These are phyloP conservation scores for Gyromitra esculenta DNA, from an alignment of 2,329 filamentous ascomycete species.

Conservation along the genomic window DNA sequence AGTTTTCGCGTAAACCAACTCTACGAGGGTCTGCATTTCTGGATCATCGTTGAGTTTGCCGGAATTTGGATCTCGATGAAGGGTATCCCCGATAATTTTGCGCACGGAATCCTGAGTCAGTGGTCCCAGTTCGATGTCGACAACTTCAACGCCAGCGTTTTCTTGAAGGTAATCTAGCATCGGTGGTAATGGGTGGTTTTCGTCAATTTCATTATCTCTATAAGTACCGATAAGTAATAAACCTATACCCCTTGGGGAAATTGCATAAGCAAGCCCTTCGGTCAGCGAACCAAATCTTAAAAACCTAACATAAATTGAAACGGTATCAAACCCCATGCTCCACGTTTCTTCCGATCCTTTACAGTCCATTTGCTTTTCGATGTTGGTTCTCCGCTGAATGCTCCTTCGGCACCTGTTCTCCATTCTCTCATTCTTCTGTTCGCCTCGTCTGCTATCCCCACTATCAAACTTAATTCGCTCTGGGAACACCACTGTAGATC, in stretches of 20 bases:
- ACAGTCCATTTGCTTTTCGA: conserved; percentile 37
- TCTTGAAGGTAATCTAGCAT: conserved; percentile 56
- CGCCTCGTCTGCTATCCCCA: conserved; percentile 56
- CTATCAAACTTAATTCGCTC: conserved; percentile 56
- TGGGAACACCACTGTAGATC: conserved; percentile 58
- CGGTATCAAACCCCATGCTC: conserved; percentile 49
- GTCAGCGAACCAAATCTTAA: conserved; percentile 36
- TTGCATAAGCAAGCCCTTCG: conserved; percentile 35
- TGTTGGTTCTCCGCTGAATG: conserved; percentile 35
- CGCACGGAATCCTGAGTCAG: conserved; percentile 57
- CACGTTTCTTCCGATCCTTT: conserved; percentile 43
- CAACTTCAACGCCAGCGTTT: conserved; percentile 53
- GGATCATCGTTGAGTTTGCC: conserved; percentile 54
- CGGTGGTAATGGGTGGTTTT: conserved; percentile 55
- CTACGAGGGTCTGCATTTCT: conserved; percentile 57
- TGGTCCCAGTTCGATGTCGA: conserved; percentile 56
- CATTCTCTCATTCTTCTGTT: conserved; percentile 56
- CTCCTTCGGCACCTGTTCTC: conserved; percentile 28
- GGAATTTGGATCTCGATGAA: conserved; percentile 55
- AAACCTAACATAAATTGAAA: conserved; percentile 30
- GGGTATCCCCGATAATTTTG: conserved; percentile 57
- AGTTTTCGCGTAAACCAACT: conserved; percentile 58
- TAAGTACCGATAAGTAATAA: conserved; percentile 57
- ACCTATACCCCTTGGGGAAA: conserved; percentile 39
- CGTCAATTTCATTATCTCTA: conserved; percentile 56